Evolutionary conservation across 768 basidiomycete species (phyloP).

Genomic region (Mycena amicta): DNA sequence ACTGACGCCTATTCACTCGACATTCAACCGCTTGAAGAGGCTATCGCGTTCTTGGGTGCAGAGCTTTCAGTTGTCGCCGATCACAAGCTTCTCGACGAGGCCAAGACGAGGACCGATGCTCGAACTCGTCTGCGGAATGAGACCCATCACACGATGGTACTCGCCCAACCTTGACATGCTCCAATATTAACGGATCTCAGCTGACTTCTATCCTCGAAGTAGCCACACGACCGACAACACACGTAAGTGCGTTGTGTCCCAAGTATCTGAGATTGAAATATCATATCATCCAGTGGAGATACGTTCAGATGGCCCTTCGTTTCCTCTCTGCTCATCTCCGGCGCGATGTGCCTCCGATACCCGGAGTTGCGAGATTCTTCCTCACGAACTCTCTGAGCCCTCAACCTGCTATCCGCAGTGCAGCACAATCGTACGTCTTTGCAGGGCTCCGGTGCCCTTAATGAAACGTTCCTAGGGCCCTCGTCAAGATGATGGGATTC

Average conservation of each 20-base stretch:
- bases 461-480: too few species aligned
- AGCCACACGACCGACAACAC: constrained; percentile 64
- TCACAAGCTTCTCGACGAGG: constrained; percentile 43
- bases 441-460: too few species aligned
- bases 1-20: constrained; percentile 62
- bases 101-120: constrained; percentile 41
- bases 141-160: constrained; percentile 54
- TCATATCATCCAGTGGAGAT: constrained; percentile 68
- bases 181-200: constrained; percentile 38
- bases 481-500: constrained; percentile 65
- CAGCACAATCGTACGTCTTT: constrained; percentile 67
- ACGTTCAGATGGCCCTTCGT: constrained; percentile 68
- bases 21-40: constrained; percentile 47
- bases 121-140: constrained; percentile 49
- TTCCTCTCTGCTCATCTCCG: constrained; percentile 65
- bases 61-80: constrained; percentile 53
- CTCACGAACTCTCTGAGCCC: constrained; percentile 67
- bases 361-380: constrained; percentile 63
- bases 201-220: constrained; percentile 61
- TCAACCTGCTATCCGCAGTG: constrained; percentile 67
- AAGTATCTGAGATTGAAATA: constrained; percentile 4
- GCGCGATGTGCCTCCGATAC: constrained; percentile 57
- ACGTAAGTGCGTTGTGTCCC: constrained; percentile 50
- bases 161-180: not conserved
- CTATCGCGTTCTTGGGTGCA: constrained; percentile 47